These are phyloP conservation scores for Fusarium keratoplasticum DNA, from an alignment of 2,329 filamentous ascomycete genomes.

Conservation along the genomic window DNA sequence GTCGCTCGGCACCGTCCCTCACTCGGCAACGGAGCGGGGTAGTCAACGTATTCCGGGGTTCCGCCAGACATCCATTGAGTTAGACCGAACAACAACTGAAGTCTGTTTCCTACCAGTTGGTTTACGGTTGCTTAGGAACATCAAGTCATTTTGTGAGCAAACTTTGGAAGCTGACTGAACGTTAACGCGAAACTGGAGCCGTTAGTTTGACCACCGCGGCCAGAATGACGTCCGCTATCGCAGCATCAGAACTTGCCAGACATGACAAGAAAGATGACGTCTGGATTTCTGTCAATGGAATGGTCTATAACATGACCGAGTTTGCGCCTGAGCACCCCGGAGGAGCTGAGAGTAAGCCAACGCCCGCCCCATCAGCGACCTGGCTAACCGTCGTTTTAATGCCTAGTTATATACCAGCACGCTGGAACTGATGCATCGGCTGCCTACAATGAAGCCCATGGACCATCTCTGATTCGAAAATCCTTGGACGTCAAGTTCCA, in stretches of 20 bases:
- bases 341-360: neutral
- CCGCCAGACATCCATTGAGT: neutral
- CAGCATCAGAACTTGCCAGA: neutral
- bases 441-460: constrained; percentile 3
- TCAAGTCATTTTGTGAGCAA: neutral
- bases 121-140: neutral
- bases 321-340: constrained; percentile 12
- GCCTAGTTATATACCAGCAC: constrained; percentile 4
- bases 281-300: constrained; percentile 10
- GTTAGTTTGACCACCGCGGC: neutral
- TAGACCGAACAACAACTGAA: neutral
- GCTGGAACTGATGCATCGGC: constrained; percentile 11
- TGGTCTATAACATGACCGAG: constrained; percentile 14
- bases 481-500: neutral
- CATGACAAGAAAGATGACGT: neutral
- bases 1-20: neutral
- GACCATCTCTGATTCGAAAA: constrained; percentile 5
- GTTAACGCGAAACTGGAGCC: neutral
- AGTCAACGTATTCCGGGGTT: neutral
- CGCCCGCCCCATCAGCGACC: neutral
- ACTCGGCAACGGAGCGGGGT: neutral
- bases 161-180: neutral
- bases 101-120: neutral
- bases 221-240: neutral
- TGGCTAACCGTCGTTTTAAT: neutral